A percentile compares a stretch with the other conserved stretches of the same genome.
Conservation (phyloP, 805 yeast genomes). For the Yarrowia divulgata region DNA sequence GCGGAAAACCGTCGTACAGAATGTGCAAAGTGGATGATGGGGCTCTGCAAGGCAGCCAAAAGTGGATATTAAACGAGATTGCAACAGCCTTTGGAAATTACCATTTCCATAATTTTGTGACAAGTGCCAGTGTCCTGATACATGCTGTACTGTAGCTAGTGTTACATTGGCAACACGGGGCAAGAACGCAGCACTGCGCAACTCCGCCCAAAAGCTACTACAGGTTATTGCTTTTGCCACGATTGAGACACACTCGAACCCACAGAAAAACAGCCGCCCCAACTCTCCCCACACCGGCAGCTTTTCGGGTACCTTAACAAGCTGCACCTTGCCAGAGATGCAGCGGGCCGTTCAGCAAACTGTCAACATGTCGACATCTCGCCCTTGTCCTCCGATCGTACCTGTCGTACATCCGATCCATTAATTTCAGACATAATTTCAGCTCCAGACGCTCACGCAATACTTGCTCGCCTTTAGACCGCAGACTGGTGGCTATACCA, state of each 20-base stretch:
- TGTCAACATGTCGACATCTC: neutral
- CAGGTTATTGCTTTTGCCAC: neutral
- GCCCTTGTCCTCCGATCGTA: neutral
- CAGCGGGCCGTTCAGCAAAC: conserved; percentile 15
- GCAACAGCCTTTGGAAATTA: neutral
- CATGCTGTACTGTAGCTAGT: too few species aligned
- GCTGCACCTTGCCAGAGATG: conserved; percentile 5
- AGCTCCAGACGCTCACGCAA: neutral
- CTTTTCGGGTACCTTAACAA: conserved; percentile 24
- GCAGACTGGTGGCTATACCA: too few species aligned
- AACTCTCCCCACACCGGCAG: conserved; percentile 8
- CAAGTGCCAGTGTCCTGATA: neutral
- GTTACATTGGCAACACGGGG: too few species aligned
- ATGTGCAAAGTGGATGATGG: too few species aligned
- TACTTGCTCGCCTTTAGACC: neutral
- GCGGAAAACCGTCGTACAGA: too few species aligned
- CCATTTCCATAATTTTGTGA: neutral
- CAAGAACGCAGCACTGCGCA: too few species aligned
- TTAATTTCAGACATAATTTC: neutral
- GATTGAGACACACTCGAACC: too few species aligned
- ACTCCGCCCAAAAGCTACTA: too few species aligned
- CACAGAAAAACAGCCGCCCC: neutral
- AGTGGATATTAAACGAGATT: conserved; percentile 12
- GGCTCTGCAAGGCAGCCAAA: neutral
- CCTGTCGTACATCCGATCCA: neutral